phyloP scores from a whole-genome alignment of 2,329 filamentous ascomycete genomes.

The Botryotinia globosa region DNA sequence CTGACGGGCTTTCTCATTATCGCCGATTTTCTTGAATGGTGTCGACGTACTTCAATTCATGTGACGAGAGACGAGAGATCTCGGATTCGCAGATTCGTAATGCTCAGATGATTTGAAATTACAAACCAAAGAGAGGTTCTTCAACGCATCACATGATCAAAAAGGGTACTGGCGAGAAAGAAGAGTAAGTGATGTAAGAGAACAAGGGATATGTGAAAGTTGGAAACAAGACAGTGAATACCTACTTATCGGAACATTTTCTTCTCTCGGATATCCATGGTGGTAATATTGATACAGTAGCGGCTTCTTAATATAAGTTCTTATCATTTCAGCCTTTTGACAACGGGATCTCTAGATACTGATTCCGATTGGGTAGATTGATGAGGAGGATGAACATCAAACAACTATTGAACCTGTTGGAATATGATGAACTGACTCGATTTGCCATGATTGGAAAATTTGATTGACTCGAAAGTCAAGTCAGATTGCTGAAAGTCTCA shows the following conservation, averaged over 20 bases:
- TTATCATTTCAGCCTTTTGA: constrained; percentile 3
- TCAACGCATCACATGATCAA: constrained; percentile 1
- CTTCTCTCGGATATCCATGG: not conserved
- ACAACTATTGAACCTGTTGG: not conserved
- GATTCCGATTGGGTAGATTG: constrained; percentile 3
- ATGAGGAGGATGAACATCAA: not conserved
- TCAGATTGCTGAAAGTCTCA: not conserved
- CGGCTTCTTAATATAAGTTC: too few relatives aligned
- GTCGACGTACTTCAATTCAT: not conserved
- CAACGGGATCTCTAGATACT: not conserved
- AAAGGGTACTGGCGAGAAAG: not conserved
- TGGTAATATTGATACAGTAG: too few relatives aligned
- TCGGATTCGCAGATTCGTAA: not conserved
- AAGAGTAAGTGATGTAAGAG: not conserved
- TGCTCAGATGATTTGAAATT: not conserved
- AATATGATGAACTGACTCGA: not conserved
- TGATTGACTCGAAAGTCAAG: not conserved
- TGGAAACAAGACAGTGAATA: not conserved
- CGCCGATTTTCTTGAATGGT: not conserved
- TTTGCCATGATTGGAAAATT: not conserved
- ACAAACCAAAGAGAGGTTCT: not conserved
- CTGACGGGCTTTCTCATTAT: not conserved
- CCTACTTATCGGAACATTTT: constrained; percentile 1
- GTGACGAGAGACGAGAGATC: not conserved
- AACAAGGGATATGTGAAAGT: not conserved